These are phyloP conservation scores for Debaryomyces subglobosus DNA, from an alignment of 1,139 yeast genomes.

Conservation along the genomic window DNA sequence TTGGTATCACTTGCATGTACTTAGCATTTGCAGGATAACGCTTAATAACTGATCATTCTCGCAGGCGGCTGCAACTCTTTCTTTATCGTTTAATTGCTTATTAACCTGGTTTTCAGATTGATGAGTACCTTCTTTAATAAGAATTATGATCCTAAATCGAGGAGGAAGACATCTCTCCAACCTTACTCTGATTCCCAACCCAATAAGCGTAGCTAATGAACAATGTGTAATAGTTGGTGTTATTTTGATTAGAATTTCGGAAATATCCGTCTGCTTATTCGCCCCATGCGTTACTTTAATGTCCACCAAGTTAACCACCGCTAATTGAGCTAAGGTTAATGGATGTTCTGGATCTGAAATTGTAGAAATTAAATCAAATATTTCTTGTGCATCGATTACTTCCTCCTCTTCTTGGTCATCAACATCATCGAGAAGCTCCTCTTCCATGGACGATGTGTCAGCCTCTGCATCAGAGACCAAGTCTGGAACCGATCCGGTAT, in stretches of 20 bases:
- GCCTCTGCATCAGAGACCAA: slow-evolving; percentile 30
- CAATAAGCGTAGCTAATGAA: slow-evolving; percentile 92
- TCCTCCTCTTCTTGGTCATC: slow-evolving; percentile 54
- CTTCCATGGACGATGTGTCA: slow-evolving; percentile 18
- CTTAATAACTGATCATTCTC: slow-evolving; percentile 89
- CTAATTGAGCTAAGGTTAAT: slow-evolving; percentile 87
- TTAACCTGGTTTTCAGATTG: slow-evolving; percentile 96
- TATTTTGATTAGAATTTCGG: slow-evolving; percentile 78
- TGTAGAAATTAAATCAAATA: slow-evolving; percentile 70
- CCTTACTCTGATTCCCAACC: slow-evolving; percentile 90
- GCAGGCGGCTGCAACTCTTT: slow-evolving; percentile 97
- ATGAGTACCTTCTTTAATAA: slow-evolving; percentile 89
- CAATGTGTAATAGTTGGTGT: slow-evolving; percentile 99
- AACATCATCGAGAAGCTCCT: slow-evolving; percentile 17
- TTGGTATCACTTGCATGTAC: slow-evolving; percentile 58
- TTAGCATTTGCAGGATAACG: slow-evolving; percentile 90
- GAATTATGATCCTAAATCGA: slow-evolving; percentile 75
- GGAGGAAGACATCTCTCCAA: slow-evolving; percentile 88
- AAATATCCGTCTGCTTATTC: slow-evolving; percentile 51
- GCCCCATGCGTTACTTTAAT: slow-evolving; percentile 67
- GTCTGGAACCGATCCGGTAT: slow-evolving; percentile 24
- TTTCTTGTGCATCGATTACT: slow-evolving; percentile 68
- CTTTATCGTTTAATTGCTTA: slow-evolving; percentile 95
- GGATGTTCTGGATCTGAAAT: slow-evolving; percentile 99
- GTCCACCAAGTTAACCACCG: slow-evolving; percentile 87